phyloP scores from a whole-genome alignment of 495 filamentous ascomycete genomes.

The Tuber calosporum region DNA sequence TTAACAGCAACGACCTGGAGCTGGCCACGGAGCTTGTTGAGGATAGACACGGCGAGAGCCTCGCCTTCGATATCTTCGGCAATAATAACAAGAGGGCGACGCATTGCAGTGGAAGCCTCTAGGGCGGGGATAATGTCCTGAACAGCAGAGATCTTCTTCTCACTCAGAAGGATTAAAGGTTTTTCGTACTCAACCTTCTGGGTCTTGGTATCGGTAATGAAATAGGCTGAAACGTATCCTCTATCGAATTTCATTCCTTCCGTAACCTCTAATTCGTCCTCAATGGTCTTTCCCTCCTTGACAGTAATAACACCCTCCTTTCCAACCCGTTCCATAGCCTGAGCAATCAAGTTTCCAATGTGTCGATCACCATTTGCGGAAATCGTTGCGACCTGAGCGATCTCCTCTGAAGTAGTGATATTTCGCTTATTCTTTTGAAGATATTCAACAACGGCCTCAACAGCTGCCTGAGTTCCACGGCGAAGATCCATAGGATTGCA shows the following conservation, averaged over 20 bases:
- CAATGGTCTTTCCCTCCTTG: constrained; percentile 98
- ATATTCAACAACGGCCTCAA: constrained; percentile 88
- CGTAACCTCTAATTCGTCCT: constrained; percentile 95
- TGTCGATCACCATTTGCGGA: constrained; percentile 93
- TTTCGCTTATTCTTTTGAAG: constrained; percentile 88
- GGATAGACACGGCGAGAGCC: constrained; percentile 94
- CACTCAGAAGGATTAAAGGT: constrained; percentile 92
- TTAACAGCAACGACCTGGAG: constrained; percentile 98
- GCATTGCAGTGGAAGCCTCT: constrained; percentile 88
- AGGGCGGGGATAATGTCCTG: constrained; percentile 98
- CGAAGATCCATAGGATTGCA: constrained; percentile 99
- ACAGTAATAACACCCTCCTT: constrained; percentile 99
- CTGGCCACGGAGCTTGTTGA: constrained; percentile 99
- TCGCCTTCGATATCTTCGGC: constrained; percentile 99
- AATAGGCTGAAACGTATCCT: constrained; percentile 96
- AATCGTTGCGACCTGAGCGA: constrained; percentile 97
- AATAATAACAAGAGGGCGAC: constrained; percentile 94
- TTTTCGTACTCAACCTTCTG: constrained; percentile 99
- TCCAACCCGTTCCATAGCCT: constrained; percentile 98
- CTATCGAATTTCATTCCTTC: constrained; percentile 99
- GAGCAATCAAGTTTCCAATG: constrained; percentile 91
- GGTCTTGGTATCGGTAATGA: constrained; percentile 97
- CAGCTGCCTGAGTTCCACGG: constrained; percentile 90
- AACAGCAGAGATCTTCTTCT: constrained; percentile 99
- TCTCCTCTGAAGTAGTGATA: constrained; percentile 94